Evolutionary conservation across 2,329 filamentous ascomycete species (phyloP), one percentile per base, ranked within the genome.

Genomic region (Didymellaceae sp.): DNA sequence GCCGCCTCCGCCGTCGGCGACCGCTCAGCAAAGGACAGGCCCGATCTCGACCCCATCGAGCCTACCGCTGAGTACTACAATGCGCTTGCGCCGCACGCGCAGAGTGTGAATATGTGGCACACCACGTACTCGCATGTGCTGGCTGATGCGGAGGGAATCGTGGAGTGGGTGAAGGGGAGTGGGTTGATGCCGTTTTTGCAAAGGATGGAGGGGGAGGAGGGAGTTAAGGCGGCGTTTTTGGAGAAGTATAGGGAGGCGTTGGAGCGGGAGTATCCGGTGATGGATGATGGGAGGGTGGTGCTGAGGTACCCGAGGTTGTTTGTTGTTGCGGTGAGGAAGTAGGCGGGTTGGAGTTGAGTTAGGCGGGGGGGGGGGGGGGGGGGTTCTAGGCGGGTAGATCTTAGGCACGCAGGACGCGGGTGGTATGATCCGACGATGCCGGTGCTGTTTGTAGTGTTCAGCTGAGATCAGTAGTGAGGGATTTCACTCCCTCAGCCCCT

Each of bases 121-220:
- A 82, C 80, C 1, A 63, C 68, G 31, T 86, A 86, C 54, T 70
- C 78, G 20, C 83, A 86, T 63, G 65, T 77, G 0, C 62, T 86
- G 48, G 70, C 75, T 2, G 75, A 72, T 17, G 80, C 80, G 16
- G 54, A 66, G 10, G 78, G 74, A 1, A 80, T 86, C 32, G 78
- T 85, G 5, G 82, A 85, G 63, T 86, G 83, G 83, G 79, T 86
- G 3, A 80, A 78, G 55, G 80, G 81, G 0, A 84, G 81, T 0
- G 83, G 82, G 0, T 62, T 86, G 57, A 74, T 77, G 57, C 83
- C 83, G 0, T 86, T 77, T 57, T 43, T 86, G 45, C 75, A 84
- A 35, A 70, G 74, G 3, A 70, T 86, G n/a, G n/a, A n/a, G 28
- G 65, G 68, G 1, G 40, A 70, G 2, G 74, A 79, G 24, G 58